Percentiles rank a stretch among this genome's conserved stretches.
Conservation (phyloP, 495 filamentous ascomycete genomes). For the Penicillium coprophilum region DNA sequence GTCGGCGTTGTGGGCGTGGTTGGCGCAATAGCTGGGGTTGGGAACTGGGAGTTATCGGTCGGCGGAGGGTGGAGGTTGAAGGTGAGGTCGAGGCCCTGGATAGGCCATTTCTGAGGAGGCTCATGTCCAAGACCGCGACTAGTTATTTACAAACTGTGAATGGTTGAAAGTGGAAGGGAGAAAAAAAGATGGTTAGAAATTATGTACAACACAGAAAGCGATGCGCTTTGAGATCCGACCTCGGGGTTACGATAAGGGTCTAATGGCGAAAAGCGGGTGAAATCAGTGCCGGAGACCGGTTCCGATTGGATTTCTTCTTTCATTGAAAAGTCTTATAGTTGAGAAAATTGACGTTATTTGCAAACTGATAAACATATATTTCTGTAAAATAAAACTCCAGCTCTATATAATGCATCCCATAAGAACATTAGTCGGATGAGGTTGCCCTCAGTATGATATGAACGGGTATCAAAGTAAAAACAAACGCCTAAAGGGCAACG, state of each 20-base stretch:
- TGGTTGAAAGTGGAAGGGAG: not conserved
- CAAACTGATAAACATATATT: not conserved
- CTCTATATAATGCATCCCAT: constrained; percentile 7
- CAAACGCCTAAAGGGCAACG: not conserved
- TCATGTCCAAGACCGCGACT: constrained; percentile 21
- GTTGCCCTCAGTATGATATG: not conserved
- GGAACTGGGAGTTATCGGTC: constrained; percentile 16
- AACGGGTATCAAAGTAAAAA: constrained; percentile 12
- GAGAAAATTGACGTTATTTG: not conserved
- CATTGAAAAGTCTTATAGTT: not conserved
- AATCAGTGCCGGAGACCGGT: constrained; percentile 2
- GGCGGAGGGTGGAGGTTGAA: constrained; percentile 13
- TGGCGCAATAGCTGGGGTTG: constrained; percentile 22
- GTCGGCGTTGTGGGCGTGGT: constrained; percentile 31
- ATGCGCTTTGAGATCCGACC: constrained; percentile 3
- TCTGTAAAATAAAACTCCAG: constrained; percentile 7
- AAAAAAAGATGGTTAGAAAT: not conserved
- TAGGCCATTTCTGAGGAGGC: constrained; percentile 19
- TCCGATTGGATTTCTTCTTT: constrained; percentile 3
- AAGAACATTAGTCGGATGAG: constrained; percentile 9
- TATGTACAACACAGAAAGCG: too few relatives aligned
- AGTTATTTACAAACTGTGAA: not conserved
- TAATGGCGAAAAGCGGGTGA: constrained; percentile 10
- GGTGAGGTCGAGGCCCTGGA: constrained; percentile 13
- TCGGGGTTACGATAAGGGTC: constrained; percentile 10